Percentiles rank a stretch among this genome's conserved stretches.
phyloP scores from a whole-genome alignment of 768 basidiomycete genomes.

The Tephrocybe sp. region DNA sequence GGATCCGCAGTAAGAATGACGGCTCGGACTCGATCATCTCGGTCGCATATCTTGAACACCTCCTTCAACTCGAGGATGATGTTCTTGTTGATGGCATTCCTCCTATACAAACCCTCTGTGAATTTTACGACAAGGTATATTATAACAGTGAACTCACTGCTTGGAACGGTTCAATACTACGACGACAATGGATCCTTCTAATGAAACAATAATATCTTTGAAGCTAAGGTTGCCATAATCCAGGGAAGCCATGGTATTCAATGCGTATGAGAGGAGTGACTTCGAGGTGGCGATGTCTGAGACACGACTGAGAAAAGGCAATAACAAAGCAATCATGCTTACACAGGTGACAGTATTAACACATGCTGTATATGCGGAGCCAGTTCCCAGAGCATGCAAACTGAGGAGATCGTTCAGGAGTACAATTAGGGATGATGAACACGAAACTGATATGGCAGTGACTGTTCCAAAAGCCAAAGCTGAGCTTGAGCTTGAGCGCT shows the following conservation, averaged over 20 bases:
- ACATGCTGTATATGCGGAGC: not conserved
- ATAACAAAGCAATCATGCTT: not conserved
- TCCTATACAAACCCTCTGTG: conserved; percentile 26
- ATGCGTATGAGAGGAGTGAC: not conserved
- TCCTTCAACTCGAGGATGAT: conserved; percentile 39
- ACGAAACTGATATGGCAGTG: no score
- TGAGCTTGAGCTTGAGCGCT: no score
- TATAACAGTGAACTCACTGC: conserved; percentile 30
- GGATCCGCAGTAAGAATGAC: conserved; percentile 52
- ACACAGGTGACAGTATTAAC: not conserved
- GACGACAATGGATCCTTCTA: conserved; percentile 44
- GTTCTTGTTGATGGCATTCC: conserved; percentile 39
- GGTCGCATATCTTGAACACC: conserved; percentile 44
- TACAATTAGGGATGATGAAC: no score
- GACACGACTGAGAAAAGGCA: not conserved
- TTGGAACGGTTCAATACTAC: conserved; percentile 46
- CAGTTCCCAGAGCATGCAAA: no score
- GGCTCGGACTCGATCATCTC: conserved; percentile 50
- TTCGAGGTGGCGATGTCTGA: not conserved
- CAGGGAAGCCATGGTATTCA: conserved; percentile 25
- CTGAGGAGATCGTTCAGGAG: not conserved
- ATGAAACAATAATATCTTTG: conserved; percentile 39
- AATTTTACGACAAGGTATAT: not conserved
- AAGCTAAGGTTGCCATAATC: conserved; percentile 37
- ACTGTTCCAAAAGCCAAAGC: no score